Conservation (phyloP, 2,329 filamentous ascomycete species). For the Stenocarpella maydis region DNA sequence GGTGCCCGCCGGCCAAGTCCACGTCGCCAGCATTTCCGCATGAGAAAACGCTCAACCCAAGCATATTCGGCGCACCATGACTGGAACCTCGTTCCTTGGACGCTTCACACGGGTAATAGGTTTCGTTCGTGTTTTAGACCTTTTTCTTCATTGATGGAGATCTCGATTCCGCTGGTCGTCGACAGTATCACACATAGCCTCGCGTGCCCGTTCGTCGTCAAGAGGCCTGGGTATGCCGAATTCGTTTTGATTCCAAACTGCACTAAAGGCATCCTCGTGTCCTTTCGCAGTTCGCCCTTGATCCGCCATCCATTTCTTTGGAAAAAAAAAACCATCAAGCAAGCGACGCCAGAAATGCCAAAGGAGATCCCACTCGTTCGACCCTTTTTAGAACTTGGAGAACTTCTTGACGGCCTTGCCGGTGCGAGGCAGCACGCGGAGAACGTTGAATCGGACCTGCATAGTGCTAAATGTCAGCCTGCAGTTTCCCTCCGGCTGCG, state of each 20-base stretch:
- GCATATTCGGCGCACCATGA: not conserved
- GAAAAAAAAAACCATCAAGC: slow-evolving; percentile 44
- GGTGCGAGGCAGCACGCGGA: slow-evolving; percentile 96
- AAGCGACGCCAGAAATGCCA: slow-evolving; percentile 47
- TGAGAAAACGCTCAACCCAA: not conserved
- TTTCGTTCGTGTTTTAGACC: slow-evolving; percentile 28
- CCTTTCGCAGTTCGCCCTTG: slow-evolving; percentile 43
- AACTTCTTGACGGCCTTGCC: slow-evolving; percentile 98
- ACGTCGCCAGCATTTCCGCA: not conserved
- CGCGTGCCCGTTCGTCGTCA: slow-evolving; percentile 34
- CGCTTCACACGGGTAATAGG: not conserved
- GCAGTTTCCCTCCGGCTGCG: slow-evolving; percentile 17
- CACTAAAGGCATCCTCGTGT: slow-evolving; percentile 44
- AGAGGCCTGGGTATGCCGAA: slow-evolving; percentile 35
- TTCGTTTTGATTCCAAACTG: slow-evolving; percentile 45
- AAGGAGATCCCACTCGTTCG: slow-evolving; percentile 40
- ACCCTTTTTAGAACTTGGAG: slow-evolving; percentile 88
- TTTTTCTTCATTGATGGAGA: slow-evolving; percentile 35
- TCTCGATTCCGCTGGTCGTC: slow-evolving; percentile 32
- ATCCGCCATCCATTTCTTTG: slow-evolving; percentile 45
- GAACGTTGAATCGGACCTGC: slow-evolving; percentile 98
- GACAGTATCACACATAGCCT: slow-evolving; percentile 33
- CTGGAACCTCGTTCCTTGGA: not conserved
- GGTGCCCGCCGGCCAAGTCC: not conserved
- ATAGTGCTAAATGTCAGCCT: slow-evolving; percentile 25